Evolutionary conservation across 2,329 filamentous ascomycete species (phyloP).

Genomic region (Boeremia lycopersici): DNA sequence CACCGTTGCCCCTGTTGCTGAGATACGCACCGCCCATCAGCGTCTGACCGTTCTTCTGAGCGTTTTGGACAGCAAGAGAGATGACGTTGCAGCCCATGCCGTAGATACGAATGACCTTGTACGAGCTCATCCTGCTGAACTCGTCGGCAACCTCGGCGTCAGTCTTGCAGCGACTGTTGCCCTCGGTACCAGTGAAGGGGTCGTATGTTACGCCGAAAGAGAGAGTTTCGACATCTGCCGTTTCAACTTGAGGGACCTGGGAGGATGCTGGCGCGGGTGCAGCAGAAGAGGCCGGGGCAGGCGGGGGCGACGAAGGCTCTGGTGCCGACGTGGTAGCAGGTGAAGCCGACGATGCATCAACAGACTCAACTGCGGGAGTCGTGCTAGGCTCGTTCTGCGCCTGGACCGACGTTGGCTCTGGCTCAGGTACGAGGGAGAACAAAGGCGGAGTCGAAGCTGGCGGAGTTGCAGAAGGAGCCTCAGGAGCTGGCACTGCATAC

Average conservation of each 20-base stretch:
- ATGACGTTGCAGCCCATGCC: constrained; percentile 81
- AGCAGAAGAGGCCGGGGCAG: background rate
- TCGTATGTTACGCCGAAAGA: constrained; percentile 45
- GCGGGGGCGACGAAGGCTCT: background rate
- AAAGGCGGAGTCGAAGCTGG: constrained; percentile 10
- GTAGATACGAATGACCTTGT: constrained; percentile 74
- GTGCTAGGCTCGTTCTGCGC: background rate
- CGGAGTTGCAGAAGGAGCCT: constrained; percentile 15
- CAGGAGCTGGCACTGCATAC: constrained; percentile 4
- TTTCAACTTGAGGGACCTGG: constrained; percentile 1
- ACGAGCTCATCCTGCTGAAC: constrained; percentile 64
- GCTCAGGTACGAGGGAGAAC: constrained; percentile 13
- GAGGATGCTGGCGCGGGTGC: background rate
- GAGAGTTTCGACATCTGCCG: constrained; percentile 13
- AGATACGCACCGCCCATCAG: constrained; percentile 78
- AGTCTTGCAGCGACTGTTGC: constrained; percentile 64
- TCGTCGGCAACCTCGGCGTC: constrained; percentile 67
- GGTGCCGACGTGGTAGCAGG: background rate
- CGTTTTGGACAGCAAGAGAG: constrained; percentile 65
- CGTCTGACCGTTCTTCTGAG: constrained; percentile 68
- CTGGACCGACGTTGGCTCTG: constrained; percentile 15
- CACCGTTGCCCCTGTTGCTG: constrained; percentile 55
- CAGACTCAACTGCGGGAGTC: background rate
- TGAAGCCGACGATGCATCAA: background rate
- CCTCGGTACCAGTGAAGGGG: constrained; percentile 30